Evolutionary conservation across 768 basidiomycete species (phyloP).

Genomic region (Russula sp.): DNA sequence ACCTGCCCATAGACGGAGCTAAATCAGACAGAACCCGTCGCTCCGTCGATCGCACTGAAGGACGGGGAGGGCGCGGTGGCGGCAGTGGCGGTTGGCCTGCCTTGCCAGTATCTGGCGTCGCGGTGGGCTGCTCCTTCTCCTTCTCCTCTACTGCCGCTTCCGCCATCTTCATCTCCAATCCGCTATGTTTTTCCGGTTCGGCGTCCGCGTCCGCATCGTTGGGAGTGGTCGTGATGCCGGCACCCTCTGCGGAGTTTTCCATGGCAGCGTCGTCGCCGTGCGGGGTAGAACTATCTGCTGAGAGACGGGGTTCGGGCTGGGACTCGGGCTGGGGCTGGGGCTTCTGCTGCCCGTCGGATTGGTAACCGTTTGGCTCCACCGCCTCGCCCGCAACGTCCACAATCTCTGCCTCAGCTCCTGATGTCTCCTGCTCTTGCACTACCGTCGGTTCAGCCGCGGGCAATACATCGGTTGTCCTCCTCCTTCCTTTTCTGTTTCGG

Average conservation of each 20-base stretch:
- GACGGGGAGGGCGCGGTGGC: slow-evolving; percentile 24
- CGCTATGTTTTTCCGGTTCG: background rate
- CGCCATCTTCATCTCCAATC: background rate
- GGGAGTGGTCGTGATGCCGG: background rate
- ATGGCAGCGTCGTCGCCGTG: background rate
- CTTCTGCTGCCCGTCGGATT: background rate
- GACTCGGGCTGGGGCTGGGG: background rate
- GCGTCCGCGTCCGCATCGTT: background rate
- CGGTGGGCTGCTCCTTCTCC: background rate
- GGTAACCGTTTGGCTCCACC: background rate
- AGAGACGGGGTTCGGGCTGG: background rate
- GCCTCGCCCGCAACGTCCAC: background rate
- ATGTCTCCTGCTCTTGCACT: background rate
- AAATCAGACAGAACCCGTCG: slow-evolving; percentile 5
- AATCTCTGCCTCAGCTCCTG: background rate
- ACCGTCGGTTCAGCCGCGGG: background rate
- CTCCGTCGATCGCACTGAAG: slow-evolving; percentile 15
- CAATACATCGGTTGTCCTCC: background rate
- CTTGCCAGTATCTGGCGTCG: background rate
- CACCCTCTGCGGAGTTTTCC: background rate
- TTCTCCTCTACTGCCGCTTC: background rate
- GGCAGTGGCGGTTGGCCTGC: slow-evolving; percentile 14
- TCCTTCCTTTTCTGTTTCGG: background rate
- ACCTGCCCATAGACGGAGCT: background rate
- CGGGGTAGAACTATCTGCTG: background rate